Evolutionary conservation across 1,139 yeast species (phyloP).

Genomic region (Yamadazyma atmosphaerica): DNA sequence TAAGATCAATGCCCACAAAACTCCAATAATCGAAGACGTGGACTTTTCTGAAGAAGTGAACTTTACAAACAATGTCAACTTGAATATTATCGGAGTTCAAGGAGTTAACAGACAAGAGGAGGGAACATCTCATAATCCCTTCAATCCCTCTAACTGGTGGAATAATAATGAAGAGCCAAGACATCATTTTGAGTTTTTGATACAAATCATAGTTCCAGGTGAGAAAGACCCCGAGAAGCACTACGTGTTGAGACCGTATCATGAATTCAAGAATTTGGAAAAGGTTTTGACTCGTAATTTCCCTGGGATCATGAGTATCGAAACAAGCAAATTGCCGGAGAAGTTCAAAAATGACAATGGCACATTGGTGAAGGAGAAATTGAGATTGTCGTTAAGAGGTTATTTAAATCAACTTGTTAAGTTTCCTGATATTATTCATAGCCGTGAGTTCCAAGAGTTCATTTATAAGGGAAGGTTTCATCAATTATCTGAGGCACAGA

Average conservation of each 20-base stretch:
- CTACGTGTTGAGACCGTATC: conserved; percentile 61
- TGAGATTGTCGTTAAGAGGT: conserved; percentile 74
- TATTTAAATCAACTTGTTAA: conserved; percentile 57
- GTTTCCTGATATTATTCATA: conserved; percentile 56
- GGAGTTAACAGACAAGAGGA: conserved; percentile 11
- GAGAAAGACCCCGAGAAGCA: conserved; percentile 27
- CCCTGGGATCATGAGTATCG: conserved; percentile 73
- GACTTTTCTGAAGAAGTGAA: conserved; percentile 36
- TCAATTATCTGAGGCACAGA: conserved; percentile 39
- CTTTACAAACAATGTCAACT: conserved; percentile 56
- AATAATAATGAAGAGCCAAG: conserved; percentile 3
- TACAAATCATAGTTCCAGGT: conserved; percentile 29
- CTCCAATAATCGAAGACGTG: conserved; percentile 23
- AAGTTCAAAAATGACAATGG: conserved; percentile 44
- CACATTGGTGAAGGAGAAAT: conserved; percentile 51
- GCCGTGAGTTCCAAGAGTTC: conserved; percentile 53
- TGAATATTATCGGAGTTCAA: conserved; percentile 69
- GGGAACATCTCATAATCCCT: conserved; percentile 7
- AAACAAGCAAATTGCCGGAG: conserved; percentile 45
- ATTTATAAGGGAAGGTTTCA: conserved; percentile 34
- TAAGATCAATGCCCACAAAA: conserved; percentile 25
- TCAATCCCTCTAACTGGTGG: neutral
- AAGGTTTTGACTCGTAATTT: conserved; percentile 22
- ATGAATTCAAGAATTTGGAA: conserved; percentile 63
- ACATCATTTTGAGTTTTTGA: conserved; percentile 46